phyloP scores from a whole-genome alignment of 148 eudicot species.

The Diospyros kaki region DNA sequence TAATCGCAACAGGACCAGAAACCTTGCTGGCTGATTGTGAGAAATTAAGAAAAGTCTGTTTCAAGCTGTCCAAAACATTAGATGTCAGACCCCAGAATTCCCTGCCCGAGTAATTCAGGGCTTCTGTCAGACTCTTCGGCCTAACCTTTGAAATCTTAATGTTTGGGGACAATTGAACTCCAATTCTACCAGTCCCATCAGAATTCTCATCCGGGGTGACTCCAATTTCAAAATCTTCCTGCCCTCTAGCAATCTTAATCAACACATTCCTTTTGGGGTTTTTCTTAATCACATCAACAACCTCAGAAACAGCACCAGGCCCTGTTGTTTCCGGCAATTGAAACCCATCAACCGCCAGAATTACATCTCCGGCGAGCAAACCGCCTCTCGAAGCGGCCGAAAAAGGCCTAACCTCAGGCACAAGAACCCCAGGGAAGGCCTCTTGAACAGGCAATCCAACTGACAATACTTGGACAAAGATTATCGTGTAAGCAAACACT shows the following conservation, averaged over 20 bases:
- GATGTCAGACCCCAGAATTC: constrained; percentile 76
- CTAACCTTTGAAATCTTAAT: constrained; percentile 47
- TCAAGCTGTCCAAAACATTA: constrained; percentile 80
- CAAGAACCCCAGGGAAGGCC: constrained; percentile 85
- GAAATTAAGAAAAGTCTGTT: constrained; percentile 82
- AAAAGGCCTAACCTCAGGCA: constrained; percentile 77
- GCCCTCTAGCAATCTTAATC: constrained; percentile 56
- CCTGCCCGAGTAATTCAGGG: constrained; percentile 53
- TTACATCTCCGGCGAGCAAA: constrained; percentile 78
- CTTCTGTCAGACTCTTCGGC: constrained; percentile 53
- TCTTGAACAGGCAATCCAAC: constrained; percentile 98
- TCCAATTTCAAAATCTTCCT: constrained; percentile 38
- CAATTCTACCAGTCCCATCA: constrained; percentile 88
- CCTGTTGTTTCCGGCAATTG: constrained; percentile 41
- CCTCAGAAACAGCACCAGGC: constrained; percentile 61
- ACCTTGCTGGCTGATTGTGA: constrained; percentile 83
- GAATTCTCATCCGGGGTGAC: constrained; percentile 75
- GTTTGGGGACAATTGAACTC: constrained; percentile 87
- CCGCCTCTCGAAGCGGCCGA: constrained; percentile 92
- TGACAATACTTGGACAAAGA: constrained; percentile 64
- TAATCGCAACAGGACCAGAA: constrained; percentile 93
- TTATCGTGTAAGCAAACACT: constrained; percentile 70
- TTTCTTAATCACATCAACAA: constrained; percentile 69
- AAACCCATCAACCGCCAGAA: constrained; percentile 56
- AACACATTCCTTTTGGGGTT: constrained; percentile 60